Base-by-base conservation (phyloP, 208 protist genomes). In the Leishmania mexicana region DNA sequence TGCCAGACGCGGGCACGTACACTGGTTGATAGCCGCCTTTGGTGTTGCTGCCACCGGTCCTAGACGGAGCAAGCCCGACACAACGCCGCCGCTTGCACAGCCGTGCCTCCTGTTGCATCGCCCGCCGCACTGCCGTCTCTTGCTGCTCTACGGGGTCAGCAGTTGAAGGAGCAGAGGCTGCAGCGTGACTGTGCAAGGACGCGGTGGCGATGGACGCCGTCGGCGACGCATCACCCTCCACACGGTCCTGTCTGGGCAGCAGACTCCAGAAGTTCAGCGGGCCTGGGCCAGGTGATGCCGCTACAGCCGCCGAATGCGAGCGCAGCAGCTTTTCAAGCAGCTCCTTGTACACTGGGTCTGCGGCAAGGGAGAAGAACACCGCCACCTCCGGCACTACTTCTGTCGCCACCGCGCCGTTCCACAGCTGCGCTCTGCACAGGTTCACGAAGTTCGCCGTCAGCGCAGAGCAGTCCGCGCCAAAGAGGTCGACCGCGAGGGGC, bases 391-490 rank as follows among this genome's bases (percentile, higher is more conserved):
- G 91, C 7, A 97, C 80, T 15, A 95, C 86, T 17, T 92, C 87
- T 0, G 87, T 90, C 3, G 88, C 92, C n/a, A 90, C 87, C 28
- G 87, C 88, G 24, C 94, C 92, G 62, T 93, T 89, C 78, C 88
- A 97, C 45, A 93, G 85, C 83, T 92, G 86, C 57, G 83, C 88
- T 2, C 92, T 90, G 76, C 87, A 91, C 11, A 97, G 83, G 65
- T 94, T 96, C n/a, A 92, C 51, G 35, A 96, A 85, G 68, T 95
- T 87, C 28, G 77, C 89, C 17, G 90, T 93, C 35, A 90, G 81
- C 19, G 70, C 78, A 2, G 94, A 90, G 68, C 86, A 92, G 80
- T 97, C 92, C 17, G 79, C 85, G 68, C 92, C 94, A 74, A 87
- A 90, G 24, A 97, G 74, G 81, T 95, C 94, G 31, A 96, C 77